Evolutionary conservation across 352 stramenopile species (phyloP).

Genomic region (Phytophthora quininea): DNA sequence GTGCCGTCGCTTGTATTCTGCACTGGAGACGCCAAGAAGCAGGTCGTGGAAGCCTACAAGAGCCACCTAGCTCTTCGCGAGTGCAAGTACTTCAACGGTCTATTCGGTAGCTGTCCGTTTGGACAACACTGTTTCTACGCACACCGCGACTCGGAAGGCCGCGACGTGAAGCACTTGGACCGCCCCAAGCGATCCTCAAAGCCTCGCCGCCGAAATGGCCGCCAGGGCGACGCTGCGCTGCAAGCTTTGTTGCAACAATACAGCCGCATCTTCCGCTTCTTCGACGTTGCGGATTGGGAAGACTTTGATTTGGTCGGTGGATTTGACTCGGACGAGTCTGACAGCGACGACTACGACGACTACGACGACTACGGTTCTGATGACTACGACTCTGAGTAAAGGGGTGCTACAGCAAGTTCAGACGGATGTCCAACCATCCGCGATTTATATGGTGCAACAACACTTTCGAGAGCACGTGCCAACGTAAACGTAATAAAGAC

Average conservation of each 20-base stretch:
- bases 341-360: constrained; percentile 33
- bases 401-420: not conserved
- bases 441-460: too few relatives aligned
- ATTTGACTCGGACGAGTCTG: constrained; percentile 31
- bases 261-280: constrained; percentile 66
- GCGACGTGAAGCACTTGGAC: constrained; percentile 75
- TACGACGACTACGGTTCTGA: constrained; percentile 28
- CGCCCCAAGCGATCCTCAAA: constrained; percentile 45
- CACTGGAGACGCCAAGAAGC: constrained; percentile 60
- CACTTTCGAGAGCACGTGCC: too few relatives aligned
- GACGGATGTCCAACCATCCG: too few relatives aligned
- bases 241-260: constrained; percentile 65
- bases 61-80: constrained; percentile 71
- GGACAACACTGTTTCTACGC: constrained; percentile 81
- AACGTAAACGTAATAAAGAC: too few relatives aligned
- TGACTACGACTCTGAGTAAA: constrained; percentile 39
- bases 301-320: constrained; percentile 39
- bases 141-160: constrained; percentile 59
- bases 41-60: constrained; percentile 75
- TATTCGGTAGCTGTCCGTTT: constrained; percentile 73
- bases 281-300: constrained; percentile 68
- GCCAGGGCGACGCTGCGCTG: constrained; percentile 36
- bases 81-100: constrained; percentile 84
- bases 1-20: constrained; percentile 82
- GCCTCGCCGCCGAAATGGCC: constrained; percentile 21